These are phyloP conservation scores for Apiospora sp. DNA, from an alignment of 2,329 filamentous ascomycete genomes.

Conservation along the genomic window DNA sequence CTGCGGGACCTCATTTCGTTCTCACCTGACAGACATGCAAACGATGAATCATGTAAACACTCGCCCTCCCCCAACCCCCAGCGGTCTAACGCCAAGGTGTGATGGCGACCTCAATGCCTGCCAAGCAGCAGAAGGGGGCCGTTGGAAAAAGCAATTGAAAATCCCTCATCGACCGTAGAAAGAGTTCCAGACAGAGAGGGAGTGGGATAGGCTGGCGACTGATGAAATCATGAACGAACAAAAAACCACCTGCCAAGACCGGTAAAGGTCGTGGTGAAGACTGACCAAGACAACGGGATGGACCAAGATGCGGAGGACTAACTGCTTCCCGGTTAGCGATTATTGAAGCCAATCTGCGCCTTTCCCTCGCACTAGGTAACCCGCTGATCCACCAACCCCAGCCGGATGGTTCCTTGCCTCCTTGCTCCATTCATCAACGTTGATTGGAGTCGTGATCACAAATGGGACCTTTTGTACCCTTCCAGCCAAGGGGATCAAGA, in stretches of 20 bases:
- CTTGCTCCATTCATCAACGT: not conserved
- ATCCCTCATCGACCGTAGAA: not conserved
- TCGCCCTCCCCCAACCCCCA: not conserved
- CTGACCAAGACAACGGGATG: constrained; percentile 19
- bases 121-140: not conserved
- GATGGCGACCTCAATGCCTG: not conserved
- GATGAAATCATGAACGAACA: constrained; percentile 12
- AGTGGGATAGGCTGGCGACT: not conserved
- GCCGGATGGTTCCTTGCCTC: not conserved
- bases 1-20: constrained; percentile 10
- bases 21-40: not conserved
- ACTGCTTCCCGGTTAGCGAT: not conserved
- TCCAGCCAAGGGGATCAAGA: not conserved
- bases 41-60: constrained; percentile 7
- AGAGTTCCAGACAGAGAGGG: not conserved
- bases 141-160: not conserved
- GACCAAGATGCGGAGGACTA: constrained; percentile 11
- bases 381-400: not conserved
- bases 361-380: constrained; percentile 11
- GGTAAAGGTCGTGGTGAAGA: not conserved
- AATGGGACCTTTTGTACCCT: not conserved
- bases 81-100: constrained; percentile 2
- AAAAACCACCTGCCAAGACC: constrained; percentile 9
- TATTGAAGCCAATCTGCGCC: constrained; percentile 17
- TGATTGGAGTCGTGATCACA: not conserved